Evolutionary conservation across 257 asterid genomes (phyloP), one percentile per base, ranked within the genome.

Genomic region (Cynanchum wilfordii): DNA sequence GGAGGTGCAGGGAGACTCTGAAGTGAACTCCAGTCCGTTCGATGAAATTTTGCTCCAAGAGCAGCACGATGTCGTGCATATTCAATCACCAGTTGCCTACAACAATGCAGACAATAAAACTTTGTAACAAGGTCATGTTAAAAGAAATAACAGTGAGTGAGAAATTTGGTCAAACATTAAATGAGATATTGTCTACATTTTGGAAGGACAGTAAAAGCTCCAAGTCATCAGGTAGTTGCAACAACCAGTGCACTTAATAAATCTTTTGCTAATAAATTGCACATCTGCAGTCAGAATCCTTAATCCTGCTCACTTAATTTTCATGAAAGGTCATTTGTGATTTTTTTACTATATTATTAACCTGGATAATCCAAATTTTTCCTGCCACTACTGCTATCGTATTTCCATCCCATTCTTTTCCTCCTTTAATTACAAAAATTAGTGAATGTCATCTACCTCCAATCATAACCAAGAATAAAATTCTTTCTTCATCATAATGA

Each of bases 1-100:
- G 93, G 96, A 64, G 96, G 85, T 22, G 95, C 97, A 27, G 99
- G 99, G 66, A 94, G 96, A 85, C 86, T 86, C 71, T 81, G 71
- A 78, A 94, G 81, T 19, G 96, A 82, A 73, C 70, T 76, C 97
- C 97, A 94, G 78, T 86, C 86, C 56, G 82, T 85, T 69, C 97
- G 92, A 81, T 88, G 85, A 83, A 80, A 86, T 47, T 87, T 88
- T 73, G 93, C 90, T 73, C 99, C 99, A 72, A 80, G 87, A 82
- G 88, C 84, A 82, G 96, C 96, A 82, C 97, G 88, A 78, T 84
- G 71, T 83, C 84, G 88, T 80, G 84, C 87, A 82, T 94, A 94
- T 81, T 81, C 93, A 50, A 87, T 88, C 82, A 91, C 90, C 86
- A 94, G 78, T 81, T 86, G 87, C 82, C 99, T 94, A 85, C 16